Evolutionary conservation across 345 rosid species (phyloP), one percentile per base, ranked within the genome.

Genomic region (Lepidium aucheri): DNA sequence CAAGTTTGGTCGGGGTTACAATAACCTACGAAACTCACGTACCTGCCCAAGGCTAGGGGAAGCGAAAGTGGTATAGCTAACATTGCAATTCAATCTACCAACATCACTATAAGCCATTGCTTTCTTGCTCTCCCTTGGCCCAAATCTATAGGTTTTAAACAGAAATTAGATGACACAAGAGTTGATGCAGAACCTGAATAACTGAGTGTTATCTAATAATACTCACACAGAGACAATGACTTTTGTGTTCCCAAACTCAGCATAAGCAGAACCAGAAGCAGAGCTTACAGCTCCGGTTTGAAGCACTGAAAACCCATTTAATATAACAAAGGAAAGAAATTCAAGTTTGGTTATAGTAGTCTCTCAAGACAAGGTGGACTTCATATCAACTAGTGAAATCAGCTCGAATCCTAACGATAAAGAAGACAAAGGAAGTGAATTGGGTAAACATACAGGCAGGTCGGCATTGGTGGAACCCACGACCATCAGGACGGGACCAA

Each of bases 71-170:
- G 97, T 84, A 69, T 84, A 94, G 84, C 83, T 88, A 51, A 94
- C 87, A 75, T 76, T 83, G 79, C 99, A 90, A 68, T 94, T 94
- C 63, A 90, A 62, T 53, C 92, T 67, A 32, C 99, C 99, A 38
- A 72, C 78, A 54, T 88, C 95, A 54, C 95, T 86, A 57, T 85
- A 94, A 88, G 66, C 78, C 94, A 85, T 88, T 20, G 99, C 95
- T 78, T 90, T 94, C 85, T 88, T 91, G 76, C 95, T 94, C 75
- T 94, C 97, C 74, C 96, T 84, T n/a, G 99, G 99, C 60, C 99
- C 99, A 78, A 90, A 94, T 53, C 99, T 94, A 79, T 67, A 43
- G 45, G 30, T 43, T 15, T 11, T 20, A 57, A 34, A 44, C 17
- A 8, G 20, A 4, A 20, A n/a, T 17, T 18, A 40, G 46, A 59